Evolutionary conservation across 2,329 filamentous ascomycete species (phyloP).

Genomic region (Nannizziopsis arthrosporioides): DNA sequence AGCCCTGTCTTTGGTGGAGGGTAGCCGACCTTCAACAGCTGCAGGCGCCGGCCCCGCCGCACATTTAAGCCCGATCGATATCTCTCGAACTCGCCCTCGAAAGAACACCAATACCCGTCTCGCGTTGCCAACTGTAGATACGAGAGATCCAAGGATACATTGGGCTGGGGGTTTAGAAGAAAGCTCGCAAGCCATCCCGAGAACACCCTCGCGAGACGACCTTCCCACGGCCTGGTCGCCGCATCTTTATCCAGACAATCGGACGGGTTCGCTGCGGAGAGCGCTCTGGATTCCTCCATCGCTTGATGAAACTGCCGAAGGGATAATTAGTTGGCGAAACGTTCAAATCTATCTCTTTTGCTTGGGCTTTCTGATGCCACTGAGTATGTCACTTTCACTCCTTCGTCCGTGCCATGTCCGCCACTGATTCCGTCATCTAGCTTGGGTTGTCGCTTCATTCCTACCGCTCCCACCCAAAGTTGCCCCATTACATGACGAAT

Average conservation of each 20-base stretch:
- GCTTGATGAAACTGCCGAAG: constrained; percentile 52
- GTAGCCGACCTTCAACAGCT: constrained; percentile 24
- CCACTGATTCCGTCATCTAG: constrained; percentile 29
- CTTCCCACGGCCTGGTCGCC: constrained; percentile 59
- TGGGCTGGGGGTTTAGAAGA: constrained; percentile 23
- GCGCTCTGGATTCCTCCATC: constrained; percentile 66
- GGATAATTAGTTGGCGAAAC: constrained; percentile 55
- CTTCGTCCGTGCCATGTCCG: constrained; percentile 16
- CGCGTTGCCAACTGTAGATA: constrained; percentile 20
- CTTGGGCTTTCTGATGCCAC: constrained; percentile 64
- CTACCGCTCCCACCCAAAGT: constrained; percentile 57
- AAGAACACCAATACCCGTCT: constrained; percentile 15
- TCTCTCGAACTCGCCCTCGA: constrained; percentile 22
- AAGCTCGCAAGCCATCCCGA: constrained; percentile 11
- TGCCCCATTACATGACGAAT: constrained; percentile 42
- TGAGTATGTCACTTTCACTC: constrained; percentile 41
- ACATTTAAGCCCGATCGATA: constrained; percentile 18
- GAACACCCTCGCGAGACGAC: constrained; percentile 26
- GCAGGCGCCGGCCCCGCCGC: constrained; percentile 23
- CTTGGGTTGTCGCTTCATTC: constrained; percentile 69
- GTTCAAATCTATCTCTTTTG: constrained; percentile 64
- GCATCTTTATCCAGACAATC: constrained; percentile 54
- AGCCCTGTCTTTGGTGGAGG: constrained; percentile 32
- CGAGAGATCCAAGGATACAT: constrained; percentile 33
- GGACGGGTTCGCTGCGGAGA: constrained; percentile 40